Conservation (phyloP, 2,329 filamentous ascomycete genomes). For the Aaosphaeria arxii region DNA sequence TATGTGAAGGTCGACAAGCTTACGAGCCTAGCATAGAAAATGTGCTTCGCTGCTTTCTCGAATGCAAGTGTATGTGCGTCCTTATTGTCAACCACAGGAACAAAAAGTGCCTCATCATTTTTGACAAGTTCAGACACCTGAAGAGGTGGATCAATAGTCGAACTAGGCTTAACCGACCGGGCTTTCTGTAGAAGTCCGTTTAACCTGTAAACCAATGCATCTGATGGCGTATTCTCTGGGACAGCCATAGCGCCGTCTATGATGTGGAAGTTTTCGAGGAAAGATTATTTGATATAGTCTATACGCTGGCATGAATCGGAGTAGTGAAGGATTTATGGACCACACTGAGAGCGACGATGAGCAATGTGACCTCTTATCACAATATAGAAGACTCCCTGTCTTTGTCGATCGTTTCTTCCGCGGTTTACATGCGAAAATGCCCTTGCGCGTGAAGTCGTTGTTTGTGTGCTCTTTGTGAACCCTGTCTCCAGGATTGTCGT, state of each 20-base stretch:
- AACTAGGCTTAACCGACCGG: slow-evolving; percentile 36
- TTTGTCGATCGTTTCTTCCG: no score
- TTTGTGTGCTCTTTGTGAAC: background rate
- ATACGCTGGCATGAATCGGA: no score
- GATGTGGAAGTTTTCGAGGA: background rate
- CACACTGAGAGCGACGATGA: no score
- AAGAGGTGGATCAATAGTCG: slow-evolving; percentile 44
- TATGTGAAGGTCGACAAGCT: slow-evolving; percentile 34
- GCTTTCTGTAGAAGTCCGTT: slow-evolving; percentile 41
- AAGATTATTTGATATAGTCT: background rate
- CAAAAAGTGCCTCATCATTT: slow-evolving; percentile 25
- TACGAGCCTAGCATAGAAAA: slow-evolving; percentile 78
- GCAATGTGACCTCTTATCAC: no score
- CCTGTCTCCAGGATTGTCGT: slow-evolving; percentile 1
- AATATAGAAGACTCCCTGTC: no score
- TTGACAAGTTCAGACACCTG: slow-evolving; percentile 38
- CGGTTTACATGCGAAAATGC: no score
- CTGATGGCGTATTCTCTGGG: slow-evolving; percentile 19
- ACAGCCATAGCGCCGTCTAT: slow-evolving; percentile 24
- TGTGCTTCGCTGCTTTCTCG: slow-evolving; percentile 77
- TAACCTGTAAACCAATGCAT: slow-evolving; percentile 31
- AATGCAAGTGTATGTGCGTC: slow-evolving; percentile 64
- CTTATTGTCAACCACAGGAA: slow-evolving; percentile 34
- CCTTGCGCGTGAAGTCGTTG: no score
- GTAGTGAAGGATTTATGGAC: no score